Base-by-base conservation (phyloP, 306 rosid species). In the Malus sieversii region DNA sequence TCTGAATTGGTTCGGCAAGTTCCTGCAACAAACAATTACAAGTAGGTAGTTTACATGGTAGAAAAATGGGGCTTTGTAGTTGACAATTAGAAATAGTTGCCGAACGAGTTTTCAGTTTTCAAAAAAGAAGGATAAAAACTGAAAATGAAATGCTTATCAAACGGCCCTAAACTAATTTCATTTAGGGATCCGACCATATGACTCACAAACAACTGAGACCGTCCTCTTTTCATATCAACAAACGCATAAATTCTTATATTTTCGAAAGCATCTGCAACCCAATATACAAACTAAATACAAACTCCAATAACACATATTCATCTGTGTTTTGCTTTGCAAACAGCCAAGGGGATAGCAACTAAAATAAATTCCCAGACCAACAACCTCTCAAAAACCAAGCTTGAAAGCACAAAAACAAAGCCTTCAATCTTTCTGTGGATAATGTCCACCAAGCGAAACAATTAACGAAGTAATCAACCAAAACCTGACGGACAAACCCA, bases 281-380 rank as follows among this genome's bases (percentile, higher is more conserved):
- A 73, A 75, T 59, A 40, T 15, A 62, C 40, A 78, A 77, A 73
- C 42, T 76, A 80, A 67, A 35, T 64, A 79, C 84, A 83, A 80
- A 79, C 82, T 76, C 53, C 32, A 79, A 74, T 48, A 79, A 66
- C 25, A 74, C 78, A 86, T 60, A 75, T 61, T 74, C 79, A 88
- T 66, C 76, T 84, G 79, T 80, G 73, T 71, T 86, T 48, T 86
- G 44, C 85, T 75, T 84, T 74, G 68, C 90, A 89, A 80, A 79
- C 87, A 78, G 84, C 84, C 68, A 82, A 82, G 91, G 88, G 89
- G 32, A 90, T 63, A 74, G 62, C 75, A 73, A 87, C 77, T 66
- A 87, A 88, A 87, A 82, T 87, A 48, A 84, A 84, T 82, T 87
- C 96, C 93, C 88, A 48, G 71, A 85, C 88, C 89, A 74, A 74